Base-by-base conservation (phyloP, 768 basidiomycete genomes). In the Kwoniella bestiolae region DNA sequence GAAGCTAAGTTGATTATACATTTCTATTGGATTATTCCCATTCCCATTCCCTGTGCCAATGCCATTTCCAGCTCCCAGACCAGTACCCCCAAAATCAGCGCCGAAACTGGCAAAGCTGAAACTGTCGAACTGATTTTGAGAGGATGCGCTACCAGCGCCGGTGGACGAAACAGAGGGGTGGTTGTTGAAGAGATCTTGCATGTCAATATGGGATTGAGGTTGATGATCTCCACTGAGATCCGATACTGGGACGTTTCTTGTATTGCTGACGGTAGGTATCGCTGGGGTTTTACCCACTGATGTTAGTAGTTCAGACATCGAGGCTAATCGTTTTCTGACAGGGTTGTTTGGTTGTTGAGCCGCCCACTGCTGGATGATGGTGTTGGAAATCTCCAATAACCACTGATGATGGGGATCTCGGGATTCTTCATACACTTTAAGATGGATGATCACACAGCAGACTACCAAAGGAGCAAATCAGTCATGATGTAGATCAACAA, bases 331-430 rank as follows among this genome's bases (percentile, higher is more conserved):
- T 6, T 21, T 31, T 28, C 60, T 26, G 7, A 50, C 32, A 4
- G 38, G 45, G 23, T 63, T 51, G 23, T 18, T 18, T 3, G 61
- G 56, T 45, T 49, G 29, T 34, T 63, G 61, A 28, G 18, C 32
- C 9, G 68, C 58, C 68, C 68, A 69, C 26, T 60, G 53, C 16
- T 69, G 68, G 5, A 65, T 65, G 1, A 63, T 47, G 8, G 51
- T 62, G 32, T 69, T 53, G 6, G 68, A 59, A 8, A 53, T 44
- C 5, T 62, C 53, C 3, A 69, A 38, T 5, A 65, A 44, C 55
- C 46, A 51, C 5, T 50, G 58, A 38, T 65, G 55, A 45, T 62
- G 60, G 18, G 55, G 49, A 25, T 69, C 68, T 12, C 47, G 50
- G 3, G 62, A 46, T 32, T 68, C 31, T n/a, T 59, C 46, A 14